Evolutionary conservation across 768 basidiomycete genomes (phyloP), one percentile per base, ranked within the genome.

Genomic region (Obba rivulosa): DNA sequence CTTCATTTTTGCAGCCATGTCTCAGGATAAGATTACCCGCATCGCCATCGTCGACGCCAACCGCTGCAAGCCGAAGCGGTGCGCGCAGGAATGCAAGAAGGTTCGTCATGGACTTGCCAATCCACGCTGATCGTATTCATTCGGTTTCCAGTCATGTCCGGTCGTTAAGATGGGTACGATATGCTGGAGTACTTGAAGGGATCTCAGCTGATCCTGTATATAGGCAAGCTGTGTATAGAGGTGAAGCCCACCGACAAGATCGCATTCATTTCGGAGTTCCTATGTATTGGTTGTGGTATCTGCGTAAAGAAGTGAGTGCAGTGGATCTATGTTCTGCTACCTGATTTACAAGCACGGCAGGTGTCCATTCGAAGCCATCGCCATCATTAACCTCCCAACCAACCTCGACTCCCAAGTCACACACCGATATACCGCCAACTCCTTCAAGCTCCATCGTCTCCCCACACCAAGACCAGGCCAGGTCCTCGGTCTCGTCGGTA

Each of bases 201-300:
- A 24, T 9, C 43, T n/a, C 4, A 23, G 17, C 24, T 5, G 40
- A 13, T 24, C 38, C 13, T 14, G 23, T 20, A 42, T 9, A 18
- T 57, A 93, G 92, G 96, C 16, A 97, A 96, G 70, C 76, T 99
- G 20, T 99, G 96, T 75, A 98, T 98, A 58, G 96, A 98, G 71
- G 96, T 99, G 56, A 94, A 92, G 66, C 66, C 95, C 13, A 80
- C 83, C 8, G 94, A 96, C 72, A 97, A 97, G 76, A 96, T 98
- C 69, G 87, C 96, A 1, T 97, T 94, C 78, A 89, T 99, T 70
- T 98, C 96, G 22, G 96, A 99, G 67, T 93, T 95, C 66, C 76
- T 99, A 47, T 99, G 96, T 66, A 99, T 99, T 52, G 96, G 96
- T 60, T 99, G 96, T 69, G 96, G 96, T 88, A 98, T 99, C 62